These are phyloP conservation scores for Vanrija humicola DNA, from an alignment of 1,284 basidiomycete genomes.

Conservation along the genomic window DNA sequence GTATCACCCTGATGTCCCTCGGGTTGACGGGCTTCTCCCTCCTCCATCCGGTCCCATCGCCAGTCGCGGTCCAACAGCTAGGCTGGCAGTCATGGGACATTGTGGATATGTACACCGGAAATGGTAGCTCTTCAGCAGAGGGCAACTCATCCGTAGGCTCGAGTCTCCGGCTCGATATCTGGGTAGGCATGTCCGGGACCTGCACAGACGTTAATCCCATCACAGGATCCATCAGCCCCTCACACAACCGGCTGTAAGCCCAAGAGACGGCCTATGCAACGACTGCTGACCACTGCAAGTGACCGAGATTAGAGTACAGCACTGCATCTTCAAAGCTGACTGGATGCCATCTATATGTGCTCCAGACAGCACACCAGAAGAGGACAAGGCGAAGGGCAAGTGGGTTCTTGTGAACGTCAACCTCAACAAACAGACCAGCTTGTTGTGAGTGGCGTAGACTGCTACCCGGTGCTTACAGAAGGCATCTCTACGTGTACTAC, in stretches of 20 bases:
- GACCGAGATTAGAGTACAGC: constrained; percentile 69
- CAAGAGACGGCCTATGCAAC: neutral
- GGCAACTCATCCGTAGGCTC: constrained; percentile 51
- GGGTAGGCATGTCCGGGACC: constrained; percentile 52
- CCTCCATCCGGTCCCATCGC: constrained; percentile 57
- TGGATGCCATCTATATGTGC: constrained; percentile 60
- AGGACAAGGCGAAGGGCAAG: constrained; percentile 73
- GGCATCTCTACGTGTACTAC: constrained; percentile 68
- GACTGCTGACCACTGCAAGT: constrained; percentile 43
- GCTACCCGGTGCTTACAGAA: neutral
- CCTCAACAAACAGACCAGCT: constrained; percentile 64
- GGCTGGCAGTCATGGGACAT: constrained; percentile 89
- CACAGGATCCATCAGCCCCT: constrained; percentile 61
- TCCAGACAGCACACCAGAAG: constrained; percentile 64
- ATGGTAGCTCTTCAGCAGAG: neutral
- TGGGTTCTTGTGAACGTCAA: constrained; percentile 81
- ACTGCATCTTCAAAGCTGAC: constrained; percentile 64
- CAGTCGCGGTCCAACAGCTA: constrained; percentile 66
- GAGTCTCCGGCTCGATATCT: constrained; percentile 73
- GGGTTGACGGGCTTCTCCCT: constrained; percentile 53
- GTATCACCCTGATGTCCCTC: constrained; percentile 21
- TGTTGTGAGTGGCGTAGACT: constrained; percentile 49
- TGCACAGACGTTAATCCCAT: neutral
- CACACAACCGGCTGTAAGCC: constrained; percentile 69
- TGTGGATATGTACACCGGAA: constrained; percentile 45